Percentiles rank a stretch among this genome's conserved stretches.
These are phyloP conservation scores for Coemansia biformis DNA, from an alignment of 192 early-diverging fungal genomes.

Conservation along the genomic window DNA sequence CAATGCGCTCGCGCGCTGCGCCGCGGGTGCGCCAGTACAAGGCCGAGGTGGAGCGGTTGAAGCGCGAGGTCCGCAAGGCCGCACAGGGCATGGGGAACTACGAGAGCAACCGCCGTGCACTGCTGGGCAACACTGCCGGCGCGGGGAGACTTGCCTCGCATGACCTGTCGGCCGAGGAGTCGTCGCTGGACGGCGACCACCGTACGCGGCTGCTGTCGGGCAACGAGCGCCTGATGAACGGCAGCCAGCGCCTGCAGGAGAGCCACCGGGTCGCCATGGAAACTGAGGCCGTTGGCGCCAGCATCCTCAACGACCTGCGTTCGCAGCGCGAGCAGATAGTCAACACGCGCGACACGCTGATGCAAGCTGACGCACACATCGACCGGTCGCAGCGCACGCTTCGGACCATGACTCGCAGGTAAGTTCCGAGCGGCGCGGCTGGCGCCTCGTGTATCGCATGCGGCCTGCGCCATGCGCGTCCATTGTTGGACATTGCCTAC, in stretches of 20 bases:
- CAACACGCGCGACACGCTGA: slow-evolving; percentile 77
- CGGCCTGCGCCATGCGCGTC: too few relatives aligned
- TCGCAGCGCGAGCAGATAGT: slow-evolving; percentile 89
- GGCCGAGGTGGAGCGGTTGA: slow-evolving; percentile 71
- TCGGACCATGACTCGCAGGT: slow-evolving; percentile 72
- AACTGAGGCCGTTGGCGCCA: slow-evolving; percentile 81
- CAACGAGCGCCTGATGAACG: slow-evolving; percentile 78
- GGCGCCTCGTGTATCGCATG: too few relatives aligned
- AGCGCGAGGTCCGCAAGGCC: slow-evolving; percentile 57
- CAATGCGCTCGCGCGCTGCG: slow-evolving; percentile 60
- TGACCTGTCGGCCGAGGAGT: slow-evolving; percentile 52
- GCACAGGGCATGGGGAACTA: slow-evolving; percentile 24
- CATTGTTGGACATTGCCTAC: too few relatives aligned
- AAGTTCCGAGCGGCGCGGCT: slow-evolving; percentile 12
- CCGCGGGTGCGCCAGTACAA: slow-evolving; percentile 68
- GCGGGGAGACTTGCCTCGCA: slow-evolving; percentile 28
- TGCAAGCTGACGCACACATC: slow-evolving; percentile 70
- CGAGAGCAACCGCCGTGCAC: slow-evolving; percentile 54
- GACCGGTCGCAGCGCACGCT: slow-evolving; percentile 61
- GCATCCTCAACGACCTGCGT: slow-evolving; percentile 74
- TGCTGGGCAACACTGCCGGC: slow-evolving; percentile 52
- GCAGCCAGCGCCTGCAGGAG: slow-evolving; percentile 74
- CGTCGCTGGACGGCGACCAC: slow-evolving; percentile 55
- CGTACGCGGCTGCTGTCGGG: slow-evolving; percentile 72
- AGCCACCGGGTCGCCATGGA: slow-evolving; percentile 87